Evolutionary conservation across 2,329 filamentous ascomycete species (phyloP).

Genomic region (Dactylellina leptospora): DNA sequence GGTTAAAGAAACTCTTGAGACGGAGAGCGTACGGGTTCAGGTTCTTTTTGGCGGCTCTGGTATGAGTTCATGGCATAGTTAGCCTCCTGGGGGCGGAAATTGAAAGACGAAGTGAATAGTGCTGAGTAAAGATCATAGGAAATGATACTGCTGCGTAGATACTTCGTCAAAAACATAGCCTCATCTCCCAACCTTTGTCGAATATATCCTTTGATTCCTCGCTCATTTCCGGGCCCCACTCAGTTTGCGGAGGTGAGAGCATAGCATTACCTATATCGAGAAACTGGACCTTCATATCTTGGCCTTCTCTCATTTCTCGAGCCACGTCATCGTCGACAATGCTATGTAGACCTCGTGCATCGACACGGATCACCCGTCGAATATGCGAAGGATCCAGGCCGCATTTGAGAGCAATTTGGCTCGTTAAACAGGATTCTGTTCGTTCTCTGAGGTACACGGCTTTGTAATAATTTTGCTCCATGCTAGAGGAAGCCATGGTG

Average conservation of each 20-base stretch:
- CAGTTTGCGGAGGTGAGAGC: slow-evolving; percentile 63
- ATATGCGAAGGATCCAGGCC: slow-evolving; percentile 77
- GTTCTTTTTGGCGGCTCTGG: too few relatives aligned
- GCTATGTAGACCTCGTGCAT: slow-evolving; percentile 78
- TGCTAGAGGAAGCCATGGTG: slow-evolving; percentile 32
- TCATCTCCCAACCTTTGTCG: slow-evolving; percentile 48
- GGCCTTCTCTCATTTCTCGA: slow-evolving; percentile 82
- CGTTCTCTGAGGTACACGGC: slow-evolving; percentile 86
- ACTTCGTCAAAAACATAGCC: slow-evolving; percentile 44
- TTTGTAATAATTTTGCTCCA: slow-evolving; percentile 69
- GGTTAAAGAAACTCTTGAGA: too few relatives aligned
- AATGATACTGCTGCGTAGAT: too few relatives aligned
- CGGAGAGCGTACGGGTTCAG: too few relatives aligned
- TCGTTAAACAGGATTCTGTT: slow-evolving; percentile 76
- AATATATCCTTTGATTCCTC: slow-evolving; percentile 46
- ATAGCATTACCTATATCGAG: slow-evolving; percentile 69
- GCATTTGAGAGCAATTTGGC: slow-evolving; percentile 79
- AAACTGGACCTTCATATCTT: slow-evolving; percentile 81
- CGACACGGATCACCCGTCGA: slow-evolving; percentile 75
- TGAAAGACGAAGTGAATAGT: too few relatives aligned
- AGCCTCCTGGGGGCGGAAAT: too few relatives aligned
- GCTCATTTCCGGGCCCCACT: slow-evolving; percentile 62
- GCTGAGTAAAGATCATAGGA: too few relatives aligned
- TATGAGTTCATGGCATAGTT: too few relatives aligned
- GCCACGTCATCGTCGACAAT: slow-evolving; percentile 92